These are phyloP conservation scores for Ceratobasidium theobromae DNA, from an alignment of 1,284 basidiomycete species.

Conservation along the genomic window DNA sequence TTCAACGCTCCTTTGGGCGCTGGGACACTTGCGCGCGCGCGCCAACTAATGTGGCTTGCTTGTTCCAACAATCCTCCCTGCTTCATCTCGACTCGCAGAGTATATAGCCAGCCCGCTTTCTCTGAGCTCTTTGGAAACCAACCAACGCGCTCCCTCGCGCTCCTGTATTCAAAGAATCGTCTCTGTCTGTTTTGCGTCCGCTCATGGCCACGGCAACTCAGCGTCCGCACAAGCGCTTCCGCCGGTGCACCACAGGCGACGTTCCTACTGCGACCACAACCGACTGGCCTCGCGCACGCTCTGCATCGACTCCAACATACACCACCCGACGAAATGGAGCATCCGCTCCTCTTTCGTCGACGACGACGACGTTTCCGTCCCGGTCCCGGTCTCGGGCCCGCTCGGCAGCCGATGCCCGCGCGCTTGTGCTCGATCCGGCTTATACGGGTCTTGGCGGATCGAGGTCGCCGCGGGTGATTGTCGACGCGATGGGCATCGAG, in stretches of 20 bases:
- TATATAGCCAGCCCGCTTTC: no score
- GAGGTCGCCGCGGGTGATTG: conserved; percentile 11
- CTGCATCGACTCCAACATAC: conserved; percentile 9
- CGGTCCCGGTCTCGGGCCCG: conserved; percentile 5
- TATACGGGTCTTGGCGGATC: conserved; percentile 9
- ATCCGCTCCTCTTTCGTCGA: no score
- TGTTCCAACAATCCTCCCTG: no score
- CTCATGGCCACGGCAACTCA: not conserved
- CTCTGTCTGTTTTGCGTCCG: no score
- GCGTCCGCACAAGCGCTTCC: conserved; percentile 17
- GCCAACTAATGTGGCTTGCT: no score
- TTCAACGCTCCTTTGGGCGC: no score
- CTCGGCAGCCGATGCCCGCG: conserved; percentile 27
- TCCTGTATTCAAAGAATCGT: no score
- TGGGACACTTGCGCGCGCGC: no score
- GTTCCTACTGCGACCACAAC: not conserved
- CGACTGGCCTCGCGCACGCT: not conserved
- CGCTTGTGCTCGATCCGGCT: conserved; percentile 21
- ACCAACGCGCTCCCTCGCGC: no score
- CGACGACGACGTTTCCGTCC: no score
- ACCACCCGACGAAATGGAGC: not conserved
- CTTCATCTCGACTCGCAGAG: no score
- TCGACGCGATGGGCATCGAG: conserved; percentile 15
- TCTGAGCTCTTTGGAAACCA: no score
- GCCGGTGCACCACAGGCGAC: conserved; percentile 16